Percentiles rank a stretch among this genome's conserved stretches.
Conservation (phyloP, 139 green algal species). For the Spirogloea muscicola region DNA sequence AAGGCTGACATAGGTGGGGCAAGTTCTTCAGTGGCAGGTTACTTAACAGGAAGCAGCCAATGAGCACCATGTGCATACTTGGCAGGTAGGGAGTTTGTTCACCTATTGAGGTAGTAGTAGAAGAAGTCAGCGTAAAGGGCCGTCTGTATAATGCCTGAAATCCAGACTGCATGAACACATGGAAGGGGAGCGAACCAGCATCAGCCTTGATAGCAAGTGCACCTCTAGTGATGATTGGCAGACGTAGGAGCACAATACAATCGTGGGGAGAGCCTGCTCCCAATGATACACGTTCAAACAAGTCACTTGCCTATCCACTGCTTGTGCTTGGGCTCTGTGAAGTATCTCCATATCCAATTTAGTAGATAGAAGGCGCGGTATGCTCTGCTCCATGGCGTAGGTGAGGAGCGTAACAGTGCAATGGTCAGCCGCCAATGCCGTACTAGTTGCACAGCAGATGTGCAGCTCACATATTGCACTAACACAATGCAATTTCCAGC, state of each 20-base stretch:
- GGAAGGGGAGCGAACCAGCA: constrained; percentile 41
- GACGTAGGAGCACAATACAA: too few species aligned
- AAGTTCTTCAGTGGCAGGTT: not conserved
- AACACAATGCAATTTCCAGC: too few species aligned
- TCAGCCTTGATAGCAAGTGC: too few species aligned
- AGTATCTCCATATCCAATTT: constrained; percentile 98
- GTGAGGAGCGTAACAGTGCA: not conserved
- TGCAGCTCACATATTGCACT: too few species aligned
- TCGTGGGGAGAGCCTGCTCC: too few species aligned
- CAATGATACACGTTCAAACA: too few species aligned
- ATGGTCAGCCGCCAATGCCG: not conserved
- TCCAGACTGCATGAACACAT: constrained; percentile 64
- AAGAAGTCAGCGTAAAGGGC: constrained; percentile 97
- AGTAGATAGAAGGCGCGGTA: constrained; percentile 95
- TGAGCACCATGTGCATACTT: not conserved
- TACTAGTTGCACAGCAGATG: too few species aligned
- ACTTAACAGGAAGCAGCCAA: not conserved
- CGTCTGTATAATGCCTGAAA: constrained; percentile 86
- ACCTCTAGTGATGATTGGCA: too few species aligned
- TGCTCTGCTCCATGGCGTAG: constrained; percentile 28
- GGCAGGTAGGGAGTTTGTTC: not conserved
- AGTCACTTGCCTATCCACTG: constrained; percentile 75
- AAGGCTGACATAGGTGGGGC: not conserved
- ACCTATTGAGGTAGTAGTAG: constrained; percentile 86
- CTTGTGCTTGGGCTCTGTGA: constrained; percentile 83